phyloP scores from a whole-genome alignment of 1,284 basidiomycete genomes.

The Phylloboletellus chloephorus region DNA sequence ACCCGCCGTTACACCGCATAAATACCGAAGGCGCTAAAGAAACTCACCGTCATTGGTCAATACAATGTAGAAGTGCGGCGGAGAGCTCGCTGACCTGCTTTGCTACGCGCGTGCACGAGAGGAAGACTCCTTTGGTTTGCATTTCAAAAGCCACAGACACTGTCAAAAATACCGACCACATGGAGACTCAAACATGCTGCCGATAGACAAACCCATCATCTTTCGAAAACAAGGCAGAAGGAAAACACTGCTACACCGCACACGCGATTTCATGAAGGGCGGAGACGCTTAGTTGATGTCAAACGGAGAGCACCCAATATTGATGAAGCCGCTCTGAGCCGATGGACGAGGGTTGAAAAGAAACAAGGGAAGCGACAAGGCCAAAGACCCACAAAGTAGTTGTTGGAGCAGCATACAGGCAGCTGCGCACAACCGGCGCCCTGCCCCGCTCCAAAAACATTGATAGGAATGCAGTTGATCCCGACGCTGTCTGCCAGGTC shows the following conservation, averaged over 20 bases:
- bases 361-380: neutral
- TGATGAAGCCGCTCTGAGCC: slow-evolving; percentile 17
- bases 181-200: neutral
- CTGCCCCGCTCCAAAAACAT: slow-evolving; percentile 20
- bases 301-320: slow-evolving; percentile 25
- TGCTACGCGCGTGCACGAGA: no score
- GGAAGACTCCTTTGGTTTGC: no score
- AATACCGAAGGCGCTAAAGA: no score
- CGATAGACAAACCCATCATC: slow-evolving; percentile 2
- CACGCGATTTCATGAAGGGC: slow-evolving; percentile 1
- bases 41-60: no score
- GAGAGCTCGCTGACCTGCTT: no score
- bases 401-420: slow-evolving; percentile 22
- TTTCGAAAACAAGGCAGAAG: slow-evolving; percentile 8
- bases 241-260: slow-evolving; percentile 3
- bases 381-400: slow-evolving; percentile 14
- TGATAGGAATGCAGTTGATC: slow-evolving; percentile 24
- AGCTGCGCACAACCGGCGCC: slow-evolving; percentile 19
- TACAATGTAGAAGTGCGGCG: no score
- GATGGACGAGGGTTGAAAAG: neutral
- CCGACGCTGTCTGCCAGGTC: slow-evolving; percentile 20
- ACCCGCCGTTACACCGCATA: no score
- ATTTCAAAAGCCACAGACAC: slow-evolving; percentile 5
- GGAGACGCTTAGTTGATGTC: slow-evolving; percentile 14
- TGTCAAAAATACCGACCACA: slow-evolving; percentile 1